These are phyloP conservation scores for Brettanomyces naardenensis DNA, from an alignment of 805 yeast species.

Conservation along the genomic window DNA sequence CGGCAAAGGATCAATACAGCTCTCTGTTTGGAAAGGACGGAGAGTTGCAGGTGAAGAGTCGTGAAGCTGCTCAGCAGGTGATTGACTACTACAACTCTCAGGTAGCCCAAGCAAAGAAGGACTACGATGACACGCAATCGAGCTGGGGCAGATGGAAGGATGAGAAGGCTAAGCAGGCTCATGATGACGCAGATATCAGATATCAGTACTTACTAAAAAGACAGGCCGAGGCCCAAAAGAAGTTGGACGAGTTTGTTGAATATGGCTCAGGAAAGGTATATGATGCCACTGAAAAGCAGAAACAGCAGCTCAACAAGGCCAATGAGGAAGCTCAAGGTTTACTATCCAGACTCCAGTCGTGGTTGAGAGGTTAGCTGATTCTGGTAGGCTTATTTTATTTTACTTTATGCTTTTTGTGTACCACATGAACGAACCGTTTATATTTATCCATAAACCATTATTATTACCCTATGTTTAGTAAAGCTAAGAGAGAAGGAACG, in stretches of 20 bases:
- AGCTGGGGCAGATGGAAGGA: constrained; percentile 24
- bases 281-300: not conserved
- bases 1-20: constrained; percentile 29
- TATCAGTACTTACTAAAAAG: constrained; percentile 16
- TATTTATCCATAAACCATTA: too few relatives aligned
- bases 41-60: constrained; percentile 11
- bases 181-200: constrained; percentile 19
- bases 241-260: constrained; percentile 9
- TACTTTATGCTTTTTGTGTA: not conserved
- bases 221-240: constrained; percentile 15
- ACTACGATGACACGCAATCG: constrained; percentile 20
- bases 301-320: not conserved
- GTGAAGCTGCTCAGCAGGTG: constrained; percentile 17
- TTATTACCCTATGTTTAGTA: too few relatives aligned
- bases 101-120: constrained; percentile 17
- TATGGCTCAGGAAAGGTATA: constrained; percentile 1
- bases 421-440: too few relatives aligned
- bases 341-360: not conserved
- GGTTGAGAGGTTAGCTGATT: not conserved
- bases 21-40: constrained; percentile 18
- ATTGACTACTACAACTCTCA: constrained; percentile 18
- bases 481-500: constrained; percentile 64
- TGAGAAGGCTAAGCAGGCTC: constrained; percentile 21
- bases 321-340: not conserved
- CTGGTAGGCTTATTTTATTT: not conserved